phyloP scores from a whole-genome alignment of 768 basidiomycete species.

The Lactifluus subvellereus region DNA sequence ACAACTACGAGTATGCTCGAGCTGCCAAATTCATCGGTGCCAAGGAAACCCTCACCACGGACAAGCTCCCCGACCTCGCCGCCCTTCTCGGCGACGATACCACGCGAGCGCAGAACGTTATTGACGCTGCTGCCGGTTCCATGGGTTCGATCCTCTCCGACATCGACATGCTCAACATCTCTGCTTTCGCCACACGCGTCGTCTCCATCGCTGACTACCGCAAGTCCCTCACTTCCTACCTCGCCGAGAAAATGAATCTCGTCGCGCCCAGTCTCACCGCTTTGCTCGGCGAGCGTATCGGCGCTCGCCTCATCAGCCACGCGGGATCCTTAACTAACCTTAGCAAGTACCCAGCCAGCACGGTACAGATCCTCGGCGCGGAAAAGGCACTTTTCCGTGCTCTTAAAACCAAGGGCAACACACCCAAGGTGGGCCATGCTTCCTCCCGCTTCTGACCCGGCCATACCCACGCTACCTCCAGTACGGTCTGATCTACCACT shows the following conservation, averaged over 20 bases:
- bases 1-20: constrained; percentile 91
- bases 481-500: constrained; percentile 98
- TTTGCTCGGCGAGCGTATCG: constrained; percentile 86
- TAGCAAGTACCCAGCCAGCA: constrained; percentile 97
- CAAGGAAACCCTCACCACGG: constrained; percentile 74
- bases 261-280: constrained; percentile 93
- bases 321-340: constrained; percentile 95
- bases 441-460: not conserved
- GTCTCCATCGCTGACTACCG: constrained; percentile 92
- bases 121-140: constrained; percentile 89
- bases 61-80: constrained; percentile 73
- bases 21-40: constrained; percentile 83
- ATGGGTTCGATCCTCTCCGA: constrained; percentile 92
- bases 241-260: constrained; percentile 95
- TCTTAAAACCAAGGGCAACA: constrained; percentile 97
- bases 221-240: constrained; percentile 79
- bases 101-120: constrained; percentile 84
- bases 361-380: constrained; percentile 95
- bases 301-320: constrained; percentile 89
- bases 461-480: constrained; percentile 31
- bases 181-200: constrained; percentile 83
- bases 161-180: constrained; percentile 94
- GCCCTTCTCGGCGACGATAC: constrained; percentile 78
- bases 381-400: constrained; percentile 98
- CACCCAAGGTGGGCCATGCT: constrained; percentile 65